A percentile compares a stretch with the other conserved stretches of the same genome.
Evolutionary conservation across 805 yeast species (phyloP).

Genomic region (Ogataea minuta): DNA sequence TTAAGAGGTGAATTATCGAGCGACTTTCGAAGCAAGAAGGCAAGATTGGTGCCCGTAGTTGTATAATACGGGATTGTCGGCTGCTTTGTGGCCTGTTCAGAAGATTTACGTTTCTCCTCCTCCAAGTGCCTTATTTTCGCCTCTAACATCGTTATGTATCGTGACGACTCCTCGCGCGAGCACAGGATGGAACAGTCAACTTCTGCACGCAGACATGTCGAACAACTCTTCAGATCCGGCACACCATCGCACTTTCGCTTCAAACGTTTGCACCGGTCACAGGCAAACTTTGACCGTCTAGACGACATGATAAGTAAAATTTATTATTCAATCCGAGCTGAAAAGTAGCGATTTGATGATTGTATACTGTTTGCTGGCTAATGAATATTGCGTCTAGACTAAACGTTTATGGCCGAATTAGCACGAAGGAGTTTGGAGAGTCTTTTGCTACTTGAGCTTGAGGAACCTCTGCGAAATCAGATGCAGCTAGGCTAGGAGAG

Average conservation of each 20-base stretch:
- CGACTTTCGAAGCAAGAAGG: constrained; percentile 15
- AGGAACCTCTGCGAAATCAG: too few species aligned
- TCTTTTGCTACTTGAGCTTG: too few species aligned
- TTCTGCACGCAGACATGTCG: constrained; percentile 14
- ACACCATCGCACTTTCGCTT: constrained; percentile 26
- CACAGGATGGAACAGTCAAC: constrained; percentile 18
- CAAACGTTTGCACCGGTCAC: constrained; percentile 22
- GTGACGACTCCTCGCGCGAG: constrained; percentile 11
- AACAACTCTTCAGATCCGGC: constrained; percentile 21
- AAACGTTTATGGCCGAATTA: too few species aligned
- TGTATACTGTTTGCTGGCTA: too few species aligned
- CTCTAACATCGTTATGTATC: constrained; percentile 19
- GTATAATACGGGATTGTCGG: background rate
- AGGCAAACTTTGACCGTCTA: constrained; percentile 18
- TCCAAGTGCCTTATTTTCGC: constrained; percentile 19
- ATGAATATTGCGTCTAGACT: too few species aligned
- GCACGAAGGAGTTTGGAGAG: too few species aligned
- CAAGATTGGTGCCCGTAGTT: constrained; percentile 11
- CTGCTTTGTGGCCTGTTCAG: background rate
- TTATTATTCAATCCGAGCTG: too few species aligned
- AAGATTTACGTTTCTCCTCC: background rate
- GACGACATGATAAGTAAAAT: too few species aligned
- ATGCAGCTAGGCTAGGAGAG: too few species aligned
- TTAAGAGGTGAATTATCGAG: constrained; percentile 15
- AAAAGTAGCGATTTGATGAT: too few species aligned